These are phyloP conservation scores for Castanea crenata DNA, from an alignment of 306 rosid genomes.

Conservation along the genomic window DNA sequence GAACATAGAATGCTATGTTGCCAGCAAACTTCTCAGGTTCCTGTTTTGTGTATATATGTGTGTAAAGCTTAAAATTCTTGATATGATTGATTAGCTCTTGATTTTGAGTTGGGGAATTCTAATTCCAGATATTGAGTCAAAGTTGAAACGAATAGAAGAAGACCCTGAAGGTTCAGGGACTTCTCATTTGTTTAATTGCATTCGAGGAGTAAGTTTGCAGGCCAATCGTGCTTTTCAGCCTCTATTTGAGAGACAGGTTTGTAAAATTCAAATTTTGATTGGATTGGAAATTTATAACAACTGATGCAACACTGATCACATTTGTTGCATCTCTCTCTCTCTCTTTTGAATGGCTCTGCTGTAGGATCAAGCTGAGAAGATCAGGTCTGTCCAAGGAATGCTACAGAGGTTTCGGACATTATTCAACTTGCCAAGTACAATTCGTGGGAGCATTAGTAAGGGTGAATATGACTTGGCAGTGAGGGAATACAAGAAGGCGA, in stretches of 20 bases:
- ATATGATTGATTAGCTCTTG: constrained; percentile 7
- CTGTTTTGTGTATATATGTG: constrained; percentile 7
- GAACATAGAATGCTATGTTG: constrained; percentile 9
- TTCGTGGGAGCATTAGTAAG: constrained; percentile 92
- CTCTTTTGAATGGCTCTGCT: constrained; percentile 16
- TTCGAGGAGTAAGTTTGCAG: constrained; percentile 77
- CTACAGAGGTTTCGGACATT: constrained; percentile 94
- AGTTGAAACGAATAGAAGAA: constrained; percentile 86
- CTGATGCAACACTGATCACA: constrained; percentile 29
- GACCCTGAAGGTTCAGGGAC: constrained; percentile 99
- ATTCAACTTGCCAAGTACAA: constrained; percentile 92
- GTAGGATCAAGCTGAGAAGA: constrained; percentile 98
- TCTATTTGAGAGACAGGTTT: constrained; percentile 94
- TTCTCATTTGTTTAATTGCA: constrained; percentile 75
- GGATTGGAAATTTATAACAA: constrained; percentile 16
- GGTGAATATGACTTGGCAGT: constrained; percentile 99
- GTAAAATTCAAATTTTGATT: constrained; percentile 30
- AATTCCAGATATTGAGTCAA: constrained; percentile 86
- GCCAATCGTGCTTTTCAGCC: constrained; percentile 96
- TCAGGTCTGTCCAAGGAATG: constrained; percentile 98
- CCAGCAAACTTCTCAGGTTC: constrained; percentile 4
- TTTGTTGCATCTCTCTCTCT: constrained; percentile 19
- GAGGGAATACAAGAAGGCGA: constrained; percentile 99
- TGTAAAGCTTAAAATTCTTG: constrained; percentile 4
- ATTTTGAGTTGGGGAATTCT: constrained; percentile 26